Evolutionary conservation across 164 flowering plant genomes (phyloP).

Genomic region (Piper betle): DNA sequence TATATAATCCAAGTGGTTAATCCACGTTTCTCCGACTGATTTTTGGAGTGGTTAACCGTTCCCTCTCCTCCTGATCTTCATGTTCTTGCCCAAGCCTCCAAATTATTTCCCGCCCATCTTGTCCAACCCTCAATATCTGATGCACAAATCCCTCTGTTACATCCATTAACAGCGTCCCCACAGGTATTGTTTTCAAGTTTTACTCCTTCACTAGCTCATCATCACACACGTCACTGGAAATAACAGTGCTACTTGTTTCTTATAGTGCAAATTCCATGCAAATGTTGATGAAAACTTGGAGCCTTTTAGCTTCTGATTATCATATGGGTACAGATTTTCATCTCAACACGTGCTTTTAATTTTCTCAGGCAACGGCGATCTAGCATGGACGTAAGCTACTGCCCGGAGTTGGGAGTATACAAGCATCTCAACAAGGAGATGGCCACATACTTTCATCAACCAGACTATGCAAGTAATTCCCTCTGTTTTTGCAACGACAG

Average conservation of each 20-base stretch:
- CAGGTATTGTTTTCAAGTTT: neutral
- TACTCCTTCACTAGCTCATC: neutral
- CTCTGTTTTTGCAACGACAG: slow-evolving; percentile 3
- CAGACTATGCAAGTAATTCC: neutral
- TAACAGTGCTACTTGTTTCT: too few species aligned
- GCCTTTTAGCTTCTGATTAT: neutral
- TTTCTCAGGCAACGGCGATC: neutral
- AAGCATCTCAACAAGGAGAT: neutral
- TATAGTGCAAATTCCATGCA: neutral
- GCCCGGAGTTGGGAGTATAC: neutral
- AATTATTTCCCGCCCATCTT: too few species aligned
- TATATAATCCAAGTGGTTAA: too few species aligned
- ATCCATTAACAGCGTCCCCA: neutral
- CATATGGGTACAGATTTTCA: too few species aligned
- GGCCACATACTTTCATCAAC: neutral
- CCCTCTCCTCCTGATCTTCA: neutral
- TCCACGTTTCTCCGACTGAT: neutral
- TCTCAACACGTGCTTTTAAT: too few species aligned
- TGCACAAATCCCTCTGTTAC: neutral
- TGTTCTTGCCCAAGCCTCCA: neutral
- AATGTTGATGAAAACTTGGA: neutral
- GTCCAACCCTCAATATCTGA: neutral
- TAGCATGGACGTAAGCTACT: neutral
- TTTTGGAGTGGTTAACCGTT: neutral
- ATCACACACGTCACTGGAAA: neutral